Base-by-base conservation (phyloP, 768 basidiomycete species). In the Boletus reticulatus region DNA sequence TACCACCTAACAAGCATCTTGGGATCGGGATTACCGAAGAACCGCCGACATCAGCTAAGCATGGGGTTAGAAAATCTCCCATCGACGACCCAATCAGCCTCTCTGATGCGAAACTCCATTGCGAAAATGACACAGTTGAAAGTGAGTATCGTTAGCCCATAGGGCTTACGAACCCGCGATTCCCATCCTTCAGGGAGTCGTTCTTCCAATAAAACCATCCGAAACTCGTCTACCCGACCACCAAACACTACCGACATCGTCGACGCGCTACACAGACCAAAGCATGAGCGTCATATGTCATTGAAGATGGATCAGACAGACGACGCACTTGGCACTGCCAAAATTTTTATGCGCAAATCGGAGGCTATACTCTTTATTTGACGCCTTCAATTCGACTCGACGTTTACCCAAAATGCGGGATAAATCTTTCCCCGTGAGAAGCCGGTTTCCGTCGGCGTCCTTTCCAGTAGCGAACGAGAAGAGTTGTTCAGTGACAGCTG, bases 1-100 rank as follows among this genome's bases (percentile, higher is more conserved):
- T 99, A 98, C 95, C 96, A 99, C 46, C 97, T 81, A 10, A 94
- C 87, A 34, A 99, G 84, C 85, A 98, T 93, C 66, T 98, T 96
- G 0, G 89, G 81, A 43, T 88, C 85, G 0, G 97, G 95, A 71
- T 98, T 95, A 17, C 96, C 95, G 67, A 98, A 98, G 86, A 98
- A 16, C 97, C 97, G 19, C 97, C 96, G 50, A 98, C 94, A 65
- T 99, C 97, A 58, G 97, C 96, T 98, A 61, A 27, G 48, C 1
- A 52, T 19, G 19, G n/a, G 19, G 34, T 50, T 27, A 65, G 49
- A n/a, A 29, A 49, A n/a, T n/a, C n/a, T 39, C 27, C 46, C 50
- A 9, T 50, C 41, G 7, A 9, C 46, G 7, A 43, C 42, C 63
- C 63, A 59, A 16, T 64, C 63, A 16, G 60, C 24, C 42, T 65